Conservation (phyloP, 2,329 filamentous ascomycete genomes). For the Aspergillus ibericus region DNA sequence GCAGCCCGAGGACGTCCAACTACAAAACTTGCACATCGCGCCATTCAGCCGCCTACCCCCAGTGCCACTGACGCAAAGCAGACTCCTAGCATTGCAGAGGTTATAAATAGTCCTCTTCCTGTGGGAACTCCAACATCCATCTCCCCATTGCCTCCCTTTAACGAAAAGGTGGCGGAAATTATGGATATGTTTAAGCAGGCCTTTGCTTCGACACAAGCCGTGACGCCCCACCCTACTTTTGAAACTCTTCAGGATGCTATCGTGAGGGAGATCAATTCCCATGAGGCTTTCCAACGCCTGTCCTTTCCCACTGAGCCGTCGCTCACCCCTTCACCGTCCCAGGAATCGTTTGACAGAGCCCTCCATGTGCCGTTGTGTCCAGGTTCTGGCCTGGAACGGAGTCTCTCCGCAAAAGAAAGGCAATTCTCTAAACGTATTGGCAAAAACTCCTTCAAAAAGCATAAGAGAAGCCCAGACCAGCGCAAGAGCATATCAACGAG, state of each 20-base stretch:
- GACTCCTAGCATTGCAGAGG: conserved; percentile 41
- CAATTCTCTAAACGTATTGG: conserved; percentile 33
- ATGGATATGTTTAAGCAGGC: conserved; percentile 45
- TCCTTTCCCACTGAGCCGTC: conserved; percentile 34
- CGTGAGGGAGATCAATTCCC: conserved; percentile 46
- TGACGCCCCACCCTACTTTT: conserved; percentile 38
- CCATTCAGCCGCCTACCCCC: conserved; percentile 39
- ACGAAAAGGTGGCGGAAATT: conserved; percentile 40
- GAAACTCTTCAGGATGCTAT: conserved; percentile 46
- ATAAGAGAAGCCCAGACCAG: conserved; percentile 27
- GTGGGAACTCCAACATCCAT: conserved; percentile 25
- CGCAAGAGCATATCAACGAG: conserved; percentile 33
- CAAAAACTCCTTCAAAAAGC: conserved; percentile 33
- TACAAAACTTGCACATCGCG: conserved; percentile 36
- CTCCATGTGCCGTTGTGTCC: conserved; percentile 11
- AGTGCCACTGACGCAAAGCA: conserved; percentile 25
- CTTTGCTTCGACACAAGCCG: conserved; percentile 30
- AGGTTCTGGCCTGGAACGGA: conserved; percentile 23
- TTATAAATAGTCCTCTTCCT: conserved; percentile 43
- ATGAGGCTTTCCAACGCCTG: conserved; percentile 42
- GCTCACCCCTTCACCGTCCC: conserved; percentile 33
- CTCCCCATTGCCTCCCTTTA: conserved; percentile 26
- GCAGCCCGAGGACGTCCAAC: conserved; percentile 32
- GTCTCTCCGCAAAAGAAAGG: conserved; percentile 30
- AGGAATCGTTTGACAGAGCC: conserved; percentile 24